Evolutionary conservation across 305 asterid genomes (phyloP), one percentile per base, ranked within the genome.

Genomic region (Fraxinus nigra): DNA sequence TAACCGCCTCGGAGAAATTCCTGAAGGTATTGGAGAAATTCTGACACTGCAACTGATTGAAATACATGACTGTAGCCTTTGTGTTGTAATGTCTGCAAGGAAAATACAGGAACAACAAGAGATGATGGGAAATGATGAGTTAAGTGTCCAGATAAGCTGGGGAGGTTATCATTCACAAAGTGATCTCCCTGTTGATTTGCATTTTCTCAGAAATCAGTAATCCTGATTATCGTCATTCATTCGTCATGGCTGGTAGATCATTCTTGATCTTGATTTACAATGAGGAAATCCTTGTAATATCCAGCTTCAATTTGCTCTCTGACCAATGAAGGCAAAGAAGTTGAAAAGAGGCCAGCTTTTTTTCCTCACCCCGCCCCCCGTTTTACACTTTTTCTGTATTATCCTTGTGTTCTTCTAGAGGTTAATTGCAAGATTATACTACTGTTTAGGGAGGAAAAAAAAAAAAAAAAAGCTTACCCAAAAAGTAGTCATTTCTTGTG

Each of bases 81-180:
- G 1, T 40, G 61, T 75, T 43, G 79, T 43, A 30, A 24, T 18
- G 43, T 75, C 79, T 75, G 79, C 79, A 75, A 43, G 20, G 61
- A 26, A 38, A 9, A 20, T 43, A 43, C 79, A 43, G 79, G 30
- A 43, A 7, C 46, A 48, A 24, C 79, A 75, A 75, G 61, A 75
- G 35, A 22, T 10, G 63, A 9, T 43, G 22, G 65, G 78, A 75
- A 75, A 75, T 40, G 4, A 75, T 11, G 35, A 75, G 79, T 24
- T 75, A 4, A 51, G 54, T 7, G 51, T 75, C 79, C 54, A 37
- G 24, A 75, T 75, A 18, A 75, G 61, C 26, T 20, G 65, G 38
- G 79, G 79, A 75, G 63, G 51, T 40, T 37, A 40, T 75, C 79
- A 24, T 75, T 51, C 79, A 43, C 61, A n/a, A 20, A 59, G 69